A percentile compares a stretch with the other conserved stretches of the same genome.
phyloP scores from a whole-genome alignment of 106 monocot species.

The Dactylorhiza incarnata region DNA sequence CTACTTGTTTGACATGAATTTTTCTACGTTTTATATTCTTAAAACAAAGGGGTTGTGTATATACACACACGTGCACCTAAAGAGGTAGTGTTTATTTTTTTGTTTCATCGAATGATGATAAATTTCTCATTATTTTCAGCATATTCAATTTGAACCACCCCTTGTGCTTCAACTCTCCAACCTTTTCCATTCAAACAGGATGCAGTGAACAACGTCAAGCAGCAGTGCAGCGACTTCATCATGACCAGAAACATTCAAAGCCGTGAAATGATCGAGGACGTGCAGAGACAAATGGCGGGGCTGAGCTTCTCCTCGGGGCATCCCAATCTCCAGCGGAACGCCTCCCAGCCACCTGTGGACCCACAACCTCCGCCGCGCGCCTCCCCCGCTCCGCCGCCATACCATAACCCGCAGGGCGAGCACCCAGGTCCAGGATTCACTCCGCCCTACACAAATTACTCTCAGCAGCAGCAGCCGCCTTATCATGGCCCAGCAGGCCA shows the following conservation, averaged over 20 bases:
- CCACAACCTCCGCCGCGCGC: conserved; percentile 14
- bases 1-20: no score
- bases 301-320: conserved; percentile 60
- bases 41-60: no score
- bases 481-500: conserved; percentile 18
- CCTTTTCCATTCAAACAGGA: conserved; percentile 40
- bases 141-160: no score
- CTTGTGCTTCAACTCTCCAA: background rate
- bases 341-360: conserved; percentile 21
- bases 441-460: conserved; percentile 46
- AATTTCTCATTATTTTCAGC: no score
- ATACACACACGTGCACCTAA: no score
- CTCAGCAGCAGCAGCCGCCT: conserved; percentile 21
- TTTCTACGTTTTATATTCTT: no score
- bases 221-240: conserved; percentile 89
- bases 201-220: conserved; percentile 85
- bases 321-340: conserved; percentile 15
- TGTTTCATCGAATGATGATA: no score
- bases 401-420: conserved; percentile 24
- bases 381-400: conserved; percentile 22
- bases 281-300: conserved; percentile 76
- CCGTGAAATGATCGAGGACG: conserved; percentile 81
- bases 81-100: no score
- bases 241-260: conserved; percentile 89
- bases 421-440: conserved; percentile 46